These are phyloP conservation scores for Paramecium primaurelia DNA, from an alignment of 73 alveolate species.

Conservation along the genomic window DNA sequence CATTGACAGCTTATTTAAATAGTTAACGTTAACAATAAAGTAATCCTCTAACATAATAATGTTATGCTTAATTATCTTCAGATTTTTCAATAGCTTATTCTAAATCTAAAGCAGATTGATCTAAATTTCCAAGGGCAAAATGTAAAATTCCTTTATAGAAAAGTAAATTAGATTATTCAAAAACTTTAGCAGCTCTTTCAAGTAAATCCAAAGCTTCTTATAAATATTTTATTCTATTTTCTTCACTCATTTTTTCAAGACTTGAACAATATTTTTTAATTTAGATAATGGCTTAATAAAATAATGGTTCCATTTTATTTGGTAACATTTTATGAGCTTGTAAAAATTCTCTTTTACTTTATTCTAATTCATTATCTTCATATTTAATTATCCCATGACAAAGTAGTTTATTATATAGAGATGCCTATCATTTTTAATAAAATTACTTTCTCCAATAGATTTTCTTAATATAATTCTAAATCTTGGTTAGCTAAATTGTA, in stretches of 20 bases:
- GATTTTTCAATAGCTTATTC: conserved; percentile 57
- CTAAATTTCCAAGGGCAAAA: conserved; percentile 21
- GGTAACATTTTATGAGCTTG: conserved; percentile 57
- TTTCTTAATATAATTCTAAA: conserved; percentile 37
- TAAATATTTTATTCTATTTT: conserved; percentile 5
- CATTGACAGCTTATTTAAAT: conserved; percentile 57
- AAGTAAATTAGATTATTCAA: conserved; percentile 26
- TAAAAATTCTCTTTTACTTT: conserved; percentile 36
- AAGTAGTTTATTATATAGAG: conserved; percentile 64
- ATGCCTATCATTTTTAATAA: conserved; percentile 34
- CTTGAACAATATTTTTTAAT: neutral
- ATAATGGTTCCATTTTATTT: conserved; percentile 51
- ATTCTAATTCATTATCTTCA: conserved; percentile 35
- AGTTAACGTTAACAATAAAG: conserved; percentile 10
- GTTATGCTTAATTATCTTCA: conserved; percentile 54
- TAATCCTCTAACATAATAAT: conserved; percentile 54
- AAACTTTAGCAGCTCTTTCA: conserved; percentile 25
- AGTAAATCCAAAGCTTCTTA: conserved; percentile 38
- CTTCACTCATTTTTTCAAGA: conserved; percentile 31
- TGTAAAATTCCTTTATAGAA: conserved; percentile 47
- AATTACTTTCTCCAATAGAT: conserved; percentile 1
- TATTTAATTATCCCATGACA: conserved; percentile 63
- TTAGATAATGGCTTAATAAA: conserved; percentile 34
- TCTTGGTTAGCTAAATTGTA: conserved; percentile 74
- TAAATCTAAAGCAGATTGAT: neutral